A percentile compares a stretch with the other conserved stretches of the same genome.
Evolutionary conservation across 1,284 basidiomycete species (phyloP).

Genomic region (Rhodotorula sp.): DNA sequence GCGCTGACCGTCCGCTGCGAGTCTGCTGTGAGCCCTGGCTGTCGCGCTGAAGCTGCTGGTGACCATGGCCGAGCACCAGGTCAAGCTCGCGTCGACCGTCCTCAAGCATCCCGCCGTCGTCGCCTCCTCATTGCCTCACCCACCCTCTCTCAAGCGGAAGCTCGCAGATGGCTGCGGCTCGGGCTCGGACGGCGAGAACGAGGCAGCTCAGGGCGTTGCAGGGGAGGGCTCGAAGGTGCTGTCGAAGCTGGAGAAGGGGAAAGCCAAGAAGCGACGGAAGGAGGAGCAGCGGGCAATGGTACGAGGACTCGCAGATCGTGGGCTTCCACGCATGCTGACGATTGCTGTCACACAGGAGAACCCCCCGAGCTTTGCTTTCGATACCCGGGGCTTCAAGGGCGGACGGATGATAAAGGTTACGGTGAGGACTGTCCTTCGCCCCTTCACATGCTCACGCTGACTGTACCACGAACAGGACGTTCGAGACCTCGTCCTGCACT

Average conservation of each 20-base stretch:
- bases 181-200: neutral
- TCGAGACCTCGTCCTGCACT: conserved; percentile 69
- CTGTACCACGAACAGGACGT: conserved; percentile 32
- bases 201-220: neutral
- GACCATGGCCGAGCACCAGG: neutral
- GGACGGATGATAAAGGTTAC: conserved; percentile 41
- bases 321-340: no score
- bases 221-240: neutral
- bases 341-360: conserved; percentile 8
- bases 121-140: neutral
- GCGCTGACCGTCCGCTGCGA: no score
- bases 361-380: conserved; percentile 44
- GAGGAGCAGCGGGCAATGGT: conserved; percentile 38
- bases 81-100: conserved; percentile 11
- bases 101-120: conserved; percentile 14
- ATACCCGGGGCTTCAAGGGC: conserved; percentile 43
- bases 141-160: conserved; percentile 21
- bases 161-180: neutral
- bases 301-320: neutral
- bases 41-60: no score
- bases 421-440: conserved; percentile 17
- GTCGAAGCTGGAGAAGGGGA: conserved; percentile 37
- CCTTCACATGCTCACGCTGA: neutral
- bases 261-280: conserved; percentile 39
- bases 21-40: no score